phyloP scores from a whole-genome alignment of 2,329 filamentous ascomycete species.

The Botrytis squamosa region DNA sequence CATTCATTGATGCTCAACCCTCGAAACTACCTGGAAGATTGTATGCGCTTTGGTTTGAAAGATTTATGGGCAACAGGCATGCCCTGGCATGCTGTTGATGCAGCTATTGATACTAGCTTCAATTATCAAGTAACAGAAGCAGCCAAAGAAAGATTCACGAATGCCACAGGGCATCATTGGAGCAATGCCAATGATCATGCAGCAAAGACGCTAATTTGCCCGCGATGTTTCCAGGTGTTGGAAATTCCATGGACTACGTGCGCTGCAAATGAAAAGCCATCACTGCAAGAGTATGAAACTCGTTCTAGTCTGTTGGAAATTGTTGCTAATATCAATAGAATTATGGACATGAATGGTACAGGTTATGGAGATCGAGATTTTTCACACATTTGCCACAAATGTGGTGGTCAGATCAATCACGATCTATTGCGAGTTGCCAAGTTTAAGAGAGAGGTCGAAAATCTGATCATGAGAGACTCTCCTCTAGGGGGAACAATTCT shows the following conservation, averaged over 20 bases:
- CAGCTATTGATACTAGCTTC: slow-evolving; percentile 58
- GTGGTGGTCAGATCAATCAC: slow-evolving; percentile 52
- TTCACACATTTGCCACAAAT: slow-evolving; percentile 49
- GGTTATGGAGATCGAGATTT: slow-evolving; percentile 64
- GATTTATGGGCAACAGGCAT: slow-evolving; percentile 61
- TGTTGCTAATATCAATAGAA: slow-evolving; percentile 24
- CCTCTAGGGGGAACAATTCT: slow-evolving; percentile 71
- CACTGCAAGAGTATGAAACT: slow-evolving; percentile 37
- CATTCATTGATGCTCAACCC: slow-evolving; percentile 79
- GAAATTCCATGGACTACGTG: slow-evolving; percentile 61
- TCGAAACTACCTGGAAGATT: slow-evolving; percentile 70
- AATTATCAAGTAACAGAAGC: slow-evolving; percentile 51
- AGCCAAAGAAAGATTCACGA: slow-evolving; percentile 49
- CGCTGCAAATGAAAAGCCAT: slow-evolving; percentile 41
- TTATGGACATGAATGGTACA: slow-evolving; percentile 43
- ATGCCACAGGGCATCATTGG: slow-evolving; percentile 54
- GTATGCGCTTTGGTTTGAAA: slow-evolving; percentile 55
- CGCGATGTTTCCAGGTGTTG: slow-evolving; percentile 47
- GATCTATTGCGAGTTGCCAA: slow-evolving; percentile 60
- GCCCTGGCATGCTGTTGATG: slow-evolving; percentile 62
- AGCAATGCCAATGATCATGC: slow-evolving; percentile 54
- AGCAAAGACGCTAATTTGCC: slow-evolving; percentile 54
- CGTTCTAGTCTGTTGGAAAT: not conserved
- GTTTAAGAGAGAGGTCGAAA: slow-evolving; percentile 56
- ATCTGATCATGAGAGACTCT: slow-evolving; percentile 46